These are phyloP conservation scores for Dictyostelium purpureum DNA, from an alignment of 78 protist genomes.

Conservation along the genomic window DNA sequence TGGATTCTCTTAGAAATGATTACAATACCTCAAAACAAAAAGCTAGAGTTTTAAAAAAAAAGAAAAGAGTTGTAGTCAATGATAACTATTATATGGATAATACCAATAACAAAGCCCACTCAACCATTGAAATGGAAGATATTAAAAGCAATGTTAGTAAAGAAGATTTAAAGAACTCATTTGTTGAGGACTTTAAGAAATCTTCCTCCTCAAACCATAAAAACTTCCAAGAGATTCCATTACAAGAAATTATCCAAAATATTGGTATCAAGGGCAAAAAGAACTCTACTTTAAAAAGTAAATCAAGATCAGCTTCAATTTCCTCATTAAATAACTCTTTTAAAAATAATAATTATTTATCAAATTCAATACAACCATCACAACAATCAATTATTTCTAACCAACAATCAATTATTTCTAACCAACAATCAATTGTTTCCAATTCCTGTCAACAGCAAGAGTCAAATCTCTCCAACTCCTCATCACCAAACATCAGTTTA, in stretches of 20 bases:
- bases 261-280: conserved; percentile 11
- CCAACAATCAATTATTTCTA: too few species aligned
- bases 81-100: not conserved
- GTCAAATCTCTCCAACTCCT: too few species aligned
- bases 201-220: conserved; percentile 21
- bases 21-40: not conserved
- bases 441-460: too few species aligned
- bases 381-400: too few species aligned
- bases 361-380: too few species aligned
- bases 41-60: not conserved
- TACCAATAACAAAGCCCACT: not conserved
- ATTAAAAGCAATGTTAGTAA: not conserved
- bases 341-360: too few species aligned
- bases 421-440: too few species aligned
- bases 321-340: not conserved
- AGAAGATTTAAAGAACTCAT: not conserved
- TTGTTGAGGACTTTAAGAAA: conserved; percentile 13
- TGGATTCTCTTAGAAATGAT: not conserved
- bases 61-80: not conserved
- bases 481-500: too few species aligned
- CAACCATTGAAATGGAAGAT: not conserved
- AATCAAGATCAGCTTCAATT: not conserved
- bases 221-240: conserved; percentile 50
- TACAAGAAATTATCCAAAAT: conserved; percentile 34
- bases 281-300: not conserved